These are phyloP conservation scores for Hypoxylon perforatum DNA, from an alignment of 495 filamentous ascomycete species.

Conservation along the genomic window DNA sequence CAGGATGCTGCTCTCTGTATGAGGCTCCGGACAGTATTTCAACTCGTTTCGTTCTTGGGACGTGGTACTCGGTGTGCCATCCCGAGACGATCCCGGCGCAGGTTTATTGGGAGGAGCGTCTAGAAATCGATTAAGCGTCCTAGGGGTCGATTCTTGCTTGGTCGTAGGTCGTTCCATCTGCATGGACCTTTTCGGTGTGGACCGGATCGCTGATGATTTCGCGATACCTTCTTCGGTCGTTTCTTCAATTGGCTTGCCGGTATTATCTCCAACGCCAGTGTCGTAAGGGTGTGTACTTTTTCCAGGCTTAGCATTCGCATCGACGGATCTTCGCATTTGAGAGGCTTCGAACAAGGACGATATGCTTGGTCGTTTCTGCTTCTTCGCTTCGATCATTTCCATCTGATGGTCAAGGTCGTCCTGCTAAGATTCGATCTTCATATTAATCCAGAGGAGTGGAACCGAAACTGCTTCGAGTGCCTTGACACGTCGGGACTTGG, in stretches of 20 bases:
- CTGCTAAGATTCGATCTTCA: conserved; percentile 40
- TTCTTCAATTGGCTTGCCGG: not conserved
- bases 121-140: not conserved
- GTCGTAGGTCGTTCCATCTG: not conserved
- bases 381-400: conserved; percentile 29
- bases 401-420: conserved; percentile 30
- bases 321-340: not conserved
- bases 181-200: not conserved
- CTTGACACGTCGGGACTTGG: conserved; percentile 31
- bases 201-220: not conserved
- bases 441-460: conserved; percentile 31
- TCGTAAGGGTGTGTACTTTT: conserved; percentile 46
- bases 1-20: not conserved
- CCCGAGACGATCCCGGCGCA: conserved; percentile 11
- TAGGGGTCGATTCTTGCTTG: not conserved
- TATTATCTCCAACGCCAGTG: conserved; percentile 28
- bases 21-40: conserved; percentile 11
- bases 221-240: not conserved
- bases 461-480: conserved; percentile 28
- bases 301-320: conserved; percentile 18
- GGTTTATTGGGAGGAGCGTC: conserved; percentile 17
- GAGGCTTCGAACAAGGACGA: conserved; percentile 8
- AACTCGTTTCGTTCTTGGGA: not conserved
- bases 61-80: not conserved
- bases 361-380: conserved; percentile 19